Evolutionary conservation across 2,329 filamentous ascomycete species (phyloP).

Genomic region (Didymella lethalis): DNA sequence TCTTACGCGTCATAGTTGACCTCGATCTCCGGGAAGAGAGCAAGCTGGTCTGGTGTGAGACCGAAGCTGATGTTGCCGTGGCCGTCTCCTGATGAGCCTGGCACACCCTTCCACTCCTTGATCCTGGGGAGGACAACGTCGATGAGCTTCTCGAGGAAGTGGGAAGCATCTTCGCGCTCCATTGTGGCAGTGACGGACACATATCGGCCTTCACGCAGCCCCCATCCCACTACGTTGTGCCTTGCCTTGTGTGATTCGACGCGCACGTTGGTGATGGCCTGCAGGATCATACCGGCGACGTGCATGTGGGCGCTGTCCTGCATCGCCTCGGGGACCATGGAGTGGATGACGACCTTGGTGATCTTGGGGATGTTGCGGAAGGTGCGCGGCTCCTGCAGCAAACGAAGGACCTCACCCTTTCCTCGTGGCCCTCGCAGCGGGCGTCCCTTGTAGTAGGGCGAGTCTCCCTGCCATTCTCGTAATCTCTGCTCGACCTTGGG

Average conservation of each 20-base stretch:
- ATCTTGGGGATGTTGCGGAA: conserved; percentile 89
- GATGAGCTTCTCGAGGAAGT: conserved; percentile 89
- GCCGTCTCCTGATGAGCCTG: conserved; percentile 79
- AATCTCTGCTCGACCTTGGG: conserved; percentile 70
- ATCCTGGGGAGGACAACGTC: conserved; percentile 92
- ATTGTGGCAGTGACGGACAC: conserved; percentile 81
- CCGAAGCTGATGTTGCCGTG: conserved; percentile 89
- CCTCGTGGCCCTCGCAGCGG: conserved; percentile 85
- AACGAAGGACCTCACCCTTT: conserved; percentile 70
- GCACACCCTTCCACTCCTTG: conserved; percentile 92
- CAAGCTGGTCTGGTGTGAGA: conserved; percentile 75
- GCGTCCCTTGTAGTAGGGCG: conserved; percentile 93
- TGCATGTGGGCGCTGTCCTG: conserved; percentile 79
- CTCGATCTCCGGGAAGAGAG: conserved; percentile 91
- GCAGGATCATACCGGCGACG: conserved; percentile 82
- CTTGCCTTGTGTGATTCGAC: conserved; percentile 74
- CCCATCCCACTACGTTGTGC: conserved; percentile 77
- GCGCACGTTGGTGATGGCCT: conserved; percentile 82
- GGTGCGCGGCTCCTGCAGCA: conserved; percentile 71
- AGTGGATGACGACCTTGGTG: conserved; percentile 80
- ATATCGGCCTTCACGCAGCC: conserved; percentile 73
- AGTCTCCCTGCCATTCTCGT: conserved; percentile 86
- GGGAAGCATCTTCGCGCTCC: conserved; percentile 79
- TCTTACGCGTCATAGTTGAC: conserved; percentile 90
- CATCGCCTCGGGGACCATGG: conserved; percentile 71